phyloP scores from a whole-genome alignment of 305 asterid species.

The Solanum hybrid region DNA sequence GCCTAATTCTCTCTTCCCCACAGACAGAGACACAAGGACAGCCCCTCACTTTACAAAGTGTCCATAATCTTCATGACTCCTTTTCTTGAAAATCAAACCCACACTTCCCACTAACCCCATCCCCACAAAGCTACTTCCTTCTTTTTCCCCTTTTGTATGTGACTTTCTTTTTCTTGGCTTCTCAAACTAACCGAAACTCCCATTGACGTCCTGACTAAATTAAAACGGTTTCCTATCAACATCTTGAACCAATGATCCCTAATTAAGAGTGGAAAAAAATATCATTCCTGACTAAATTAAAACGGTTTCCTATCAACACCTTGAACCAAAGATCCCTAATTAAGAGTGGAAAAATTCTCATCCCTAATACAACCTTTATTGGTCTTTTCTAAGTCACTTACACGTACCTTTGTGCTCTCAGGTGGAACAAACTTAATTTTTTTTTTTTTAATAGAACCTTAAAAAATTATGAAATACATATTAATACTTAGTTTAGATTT shows the following conservation, averaged over 20 bases:
- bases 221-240: not conserved
- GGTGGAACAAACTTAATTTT: not conserved
- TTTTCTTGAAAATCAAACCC: not conserved
- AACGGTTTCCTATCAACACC: too few relatives aligned
- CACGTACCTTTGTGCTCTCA: not conserved
- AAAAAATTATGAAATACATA: not conserved
- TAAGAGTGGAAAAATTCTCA: not conserved
- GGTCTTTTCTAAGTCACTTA: not conserved
- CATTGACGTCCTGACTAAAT: too few relatives aligned
- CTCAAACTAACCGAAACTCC: too few relatives aligned
- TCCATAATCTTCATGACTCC: not conserved
- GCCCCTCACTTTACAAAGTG: not conserved
- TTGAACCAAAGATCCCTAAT: not conserved
- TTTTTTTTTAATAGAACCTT: too few relatives aligned
- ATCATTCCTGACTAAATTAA: too few relatives aligned
- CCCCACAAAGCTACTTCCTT: not conserved
- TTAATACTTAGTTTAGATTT: not conserved
- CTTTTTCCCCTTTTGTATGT: not conserved
- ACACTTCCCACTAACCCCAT: constrained; percentile 1
- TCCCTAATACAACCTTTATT: not conserved
- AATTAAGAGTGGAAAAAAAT: too few relatives aligned
- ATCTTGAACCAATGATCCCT: too few relatives aligned
- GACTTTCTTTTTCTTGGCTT: not conserved
- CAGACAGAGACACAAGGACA: not conserved
- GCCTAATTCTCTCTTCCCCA: not conserved